phyloP scores from a whole-genome alignment of 352 stramenopile species.

The Pythium sukuiense region DNA sequence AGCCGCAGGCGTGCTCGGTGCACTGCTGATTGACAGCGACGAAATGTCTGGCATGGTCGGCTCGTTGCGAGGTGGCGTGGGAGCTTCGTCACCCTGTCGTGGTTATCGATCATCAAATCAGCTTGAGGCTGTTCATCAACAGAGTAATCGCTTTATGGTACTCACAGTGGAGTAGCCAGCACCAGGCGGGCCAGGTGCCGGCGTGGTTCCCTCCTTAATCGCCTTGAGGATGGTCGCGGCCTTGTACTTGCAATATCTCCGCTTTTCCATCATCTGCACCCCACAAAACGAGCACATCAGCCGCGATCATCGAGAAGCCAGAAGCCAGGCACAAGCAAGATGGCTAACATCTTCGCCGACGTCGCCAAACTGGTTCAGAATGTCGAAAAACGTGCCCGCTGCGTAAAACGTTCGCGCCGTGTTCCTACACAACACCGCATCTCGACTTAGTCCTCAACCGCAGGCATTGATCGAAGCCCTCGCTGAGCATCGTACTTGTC shows the following conservation, averaged over 20 bases:
- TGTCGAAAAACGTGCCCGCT: conserved; percentile 95
- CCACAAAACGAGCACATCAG: neutral
- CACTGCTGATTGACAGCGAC: conserved; percentile 14
- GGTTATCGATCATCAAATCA: neutral
- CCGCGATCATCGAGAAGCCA: neutral
- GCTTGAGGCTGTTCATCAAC: neutral
- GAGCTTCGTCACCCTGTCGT: conserved; percentile 3
- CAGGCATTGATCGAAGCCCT: neutral
- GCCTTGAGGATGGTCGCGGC: conserved; percentile 95
- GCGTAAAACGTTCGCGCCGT: conserved; percentile 97
- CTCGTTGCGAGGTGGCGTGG: neutral
- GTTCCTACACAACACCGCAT: conserved; percentile 39
- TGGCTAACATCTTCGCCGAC: conserved; percentile 64
- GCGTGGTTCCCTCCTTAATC: conserved; percentile 90
- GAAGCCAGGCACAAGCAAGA: conserved; percentile 8
- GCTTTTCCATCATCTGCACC: conserved; percentile 80
- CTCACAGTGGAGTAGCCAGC: conserved; percentile 22
- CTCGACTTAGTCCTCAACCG: conserved; percentile 5
- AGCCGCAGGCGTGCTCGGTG: conserved; percentile 1
- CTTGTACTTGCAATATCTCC: conserved; percentile 96
- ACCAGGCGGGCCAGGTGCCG: conserved; percentile 76
- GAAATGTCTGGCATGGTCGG: conserved; percentile 10
- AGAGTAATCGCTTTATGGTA: neutral
- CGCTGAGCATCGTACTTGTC: conserved; percentile 71
- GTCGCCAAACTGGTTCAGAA: conserved; percentile 94